Percentiles rank a stretch among this genome's conserved stretches.
Evolutionary conservation across 2,329 filamentous ascomycete genomes (phyloP).

Genomic region (Remersonia thermophila): DNA sequence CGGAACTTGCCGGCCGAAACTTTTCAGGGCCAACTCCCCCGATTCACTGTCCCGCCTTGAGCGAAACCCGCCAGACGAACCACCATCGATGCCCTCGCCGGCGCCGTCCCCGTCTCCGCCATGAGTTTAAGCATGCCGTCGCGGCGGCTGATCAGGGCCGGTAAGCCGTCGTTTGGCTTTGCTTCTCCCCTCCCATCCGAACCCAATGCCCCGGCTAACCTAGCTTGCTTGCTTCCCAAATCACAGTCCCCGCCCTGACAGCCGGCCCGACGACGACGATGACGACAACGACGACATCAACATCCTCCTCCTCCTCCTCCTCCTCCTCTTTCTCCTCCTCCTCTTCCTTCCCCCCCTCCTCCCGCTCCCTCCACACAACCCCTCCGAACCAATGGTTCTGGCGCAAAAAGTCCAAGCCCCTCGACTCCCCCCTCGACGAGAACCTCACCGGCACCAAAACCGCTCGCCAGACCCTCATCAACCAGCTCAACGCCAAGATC

Average conservation of each 20-base stretch:
- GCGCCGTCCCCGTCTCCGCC: slow-evolving; percentile 19
- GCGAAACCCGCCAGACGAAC: neutral
- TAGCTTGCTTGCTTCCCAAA: neutral
- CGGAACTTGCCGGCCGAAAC: slow-evolving; percentile 17
- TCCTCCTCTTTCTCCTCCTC: slow-evolving; percentile 13
- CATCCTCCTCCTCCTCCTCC: slow-evolving; percentile 6
- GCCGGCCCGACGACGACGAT: slow-evolving; percentile 6
- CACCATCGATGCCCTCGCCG: slow-evolving; percentile 3
- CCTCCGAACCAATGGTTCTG: slow-evolving; percentile 25
- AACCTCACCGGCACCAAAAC: slow-evolving; percentile 2
- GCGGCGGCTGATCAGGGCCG: slow-evolving; percentile 46
- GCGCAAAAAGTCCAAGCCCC: slow-evolving; percentile 17
- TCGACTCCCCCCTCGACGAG: slow-evolving; percentile 6
- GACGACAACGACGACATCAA: slow-evolving; percentile 3
- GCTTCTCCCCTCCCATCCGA: neutral
- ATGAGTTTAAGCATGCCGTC: slow-evolving; percentile 58
- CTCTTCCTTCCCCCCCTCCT: neutral
- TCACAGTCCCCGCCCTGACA: slow-evolving; percentile 6
- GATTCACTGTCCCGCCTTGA: slow-evolving; percentile 7
- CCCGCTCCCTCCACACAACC: slow-evolving; percentile 19
- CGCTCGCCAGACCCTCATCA: slow-evolving; percentile 9
- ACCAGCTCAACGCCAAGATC: slow-evolving; percentile 21
- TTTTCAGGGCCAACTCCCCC: slow-evolving; percentile 12
- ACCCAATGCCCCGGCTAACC: neutral
- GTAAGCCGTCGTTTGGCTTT: slow-evolving; percentile 30